These are phyloP conservation scores for Stropharia rugosoannulata DNA, from an alignment of 768 basidiomycete genomes.

Conservation along the genomic window DNA sequence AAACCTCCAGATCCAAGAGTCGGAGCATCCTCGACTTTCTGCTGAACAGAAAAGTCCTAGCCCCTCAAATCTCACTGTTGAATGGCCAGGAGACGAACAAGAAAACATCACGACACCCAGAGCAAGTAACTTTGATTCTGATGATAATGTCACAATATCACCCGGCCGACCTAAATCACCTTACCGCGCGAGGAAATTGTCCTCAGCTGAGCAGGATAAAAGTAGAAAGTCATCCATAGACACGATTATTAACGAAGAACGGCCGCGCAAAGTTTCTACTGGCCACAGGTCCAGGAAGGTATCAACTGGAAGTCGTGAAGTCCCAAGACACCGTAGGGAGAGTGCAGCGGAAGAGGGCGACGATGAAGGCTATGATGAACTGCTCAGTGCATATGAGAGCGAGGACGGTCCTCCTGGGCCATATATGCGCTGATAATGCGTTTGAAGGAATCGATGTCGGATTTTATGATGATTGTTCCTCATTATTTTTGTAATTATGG, in stretches of 20 bases:
- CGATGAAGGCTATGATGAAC: constrained; percentile 73
- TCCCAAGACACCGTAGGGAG: constrained; percentile 41
- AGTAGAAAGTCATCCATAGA: constrained; percentile 33
- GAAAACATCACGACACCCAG: constrained; percentile 58
- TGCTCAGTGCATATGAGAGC: constrained; percentile 81
- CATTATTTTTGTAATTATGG: constrained; percentile 1
- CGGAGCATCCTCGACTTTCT: constrained; percentile 15
- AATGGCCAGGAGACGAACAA: constrained; percentile 50
- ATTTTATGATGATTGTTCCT: constrained; percentile 1
- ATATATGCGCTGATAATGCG: constrained; percentile 14
- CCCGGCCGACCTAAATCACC: constrained; percentile 26
- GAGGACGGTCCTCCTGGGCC: constrained; percentile 44
- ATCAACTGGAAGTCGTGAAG: constrained; percentile 42
- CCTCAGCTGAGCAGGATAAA: constrained; percentile 32
- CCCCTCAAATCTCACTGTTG: constrained; percentile 48
- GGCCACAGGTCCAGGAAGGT: constrained; percentile 44
- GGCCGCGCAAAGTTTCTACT: constrained; percentile 45
- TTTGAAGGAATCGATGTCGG: background rate
- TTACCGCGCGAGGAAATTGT: constrained; percentile 39
- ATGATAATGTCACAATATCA: constrained; percentile 27
- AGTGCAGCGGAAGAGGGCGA: constrained; percentile 78
- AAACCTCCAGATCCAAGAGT: constrained; percentile 46
- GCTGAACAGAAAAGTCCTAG: constrained; percentile 38
- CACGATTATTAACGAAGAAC: constrained; percentile 25
- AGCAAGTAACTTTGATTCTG: constrained; percentile 45